Percentiles rank a stretch among this genome's conserved stretches.
Conservation (phyloP, 202 grass and related monocot genomes). For the Thinopyrum obtusiflorum region DNA sequence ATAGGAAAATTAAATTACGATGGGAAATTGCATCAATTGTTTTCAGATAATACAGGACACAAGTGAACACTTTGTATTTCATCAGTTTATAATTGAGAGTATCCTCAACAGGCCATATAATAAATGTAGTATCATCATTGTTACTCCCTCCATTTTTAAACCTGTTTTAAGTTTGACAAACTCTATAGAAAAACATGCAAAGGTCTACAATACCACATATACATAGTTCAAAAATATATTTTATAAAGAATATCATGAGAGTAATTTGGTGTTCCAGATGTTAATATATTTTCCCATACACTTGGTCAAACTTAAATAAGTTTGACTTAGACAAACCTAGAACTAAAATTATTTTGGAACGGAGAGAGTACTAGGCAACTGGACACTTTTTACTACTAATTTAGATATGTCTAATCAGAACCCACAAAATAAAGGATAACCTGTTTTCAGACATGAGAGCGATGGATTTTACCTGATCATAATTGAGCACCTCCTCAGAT, state of each 20-base stretch:
- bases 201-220: no score
- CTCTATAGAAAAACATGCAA: no score
- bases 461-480: conserved; percentile 68
- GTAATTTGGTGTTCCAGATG: no score
- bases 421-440: neutral
- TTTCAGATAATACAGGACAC: neutral
- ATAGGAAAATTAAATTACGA: neutral
- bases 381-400: neutral
- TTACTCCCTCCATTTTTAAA: no score
- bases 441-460: neutral
- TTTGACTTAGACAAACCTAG: no score
- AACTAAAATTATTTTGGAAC: neutral
- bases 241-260: no score
- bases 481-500: conserved; percentile 87
- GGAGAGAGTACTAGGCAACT: neutral
- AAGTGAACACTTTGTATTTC: neutral
- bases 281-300: no score
- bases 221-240: no score
- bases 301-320: no score
- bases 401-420: conserved; percentile 14
- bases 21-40: neutral
- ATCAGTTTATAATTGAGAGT: neutral
- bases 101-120: neutral
- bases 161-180: no score
- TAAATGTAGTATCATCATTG: neutral